Conservation (phyloP, 371 early-diverging fungal genomes). For the Sporodiniella umbellata region DNA sequence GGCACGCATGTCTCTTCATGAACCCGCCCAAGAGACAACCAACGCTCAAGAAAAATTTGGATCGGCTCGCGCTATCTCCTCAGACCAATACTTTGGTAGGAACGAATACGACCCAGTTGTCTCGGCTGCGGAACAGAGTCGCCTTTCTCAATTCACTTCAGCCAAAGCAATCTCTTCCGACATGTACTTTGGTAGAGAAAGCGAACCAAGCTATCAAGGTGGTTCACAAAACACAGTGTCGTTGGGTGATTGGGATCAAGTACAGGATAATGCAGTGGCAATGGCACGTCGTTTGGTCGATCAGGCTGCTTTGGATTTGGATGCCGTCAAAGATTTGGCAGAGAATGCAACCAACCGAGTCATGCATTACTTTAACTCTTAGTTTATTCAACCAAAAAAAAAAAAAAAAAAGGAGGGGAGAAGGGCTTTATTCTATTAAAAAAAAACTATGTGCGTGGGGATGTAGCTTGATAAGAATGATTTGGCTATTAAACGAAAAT, state of each 20-base stretch:
- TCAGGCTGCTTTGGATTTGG: slow-evolving; percentile 74
- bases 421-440: no score
- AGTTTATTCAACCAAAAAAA: slow-evolving; percentile 1
- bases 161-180: slow-evolving; percentile 75
- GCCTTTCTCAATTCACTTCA: slow-evolving; percentile 70
- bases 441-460: no score
- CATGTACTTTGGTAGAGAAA: slow-evolving; percentile 80
- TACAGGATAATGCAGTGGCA: slow-evolving; percentile 59
- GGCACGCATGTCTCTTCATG: slow-evolving; percentile 46
- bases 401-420: no score
- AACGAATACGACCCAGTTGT: slow-evolving; percentile 63
- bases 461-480: no score
- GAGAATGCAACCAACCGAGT: slow-evolving; percentile 54
- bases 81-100: slow-evolving; percentile 89
- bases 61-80: slow-evolving; percentile 77
- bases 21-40: slow-evolving; percentile 7
- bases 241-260: slow-evolving; percentile 44
- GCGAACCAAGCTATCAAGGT: slow-evolving; percentile 25
- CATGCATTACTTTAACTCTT: slow-evolving; percentile 21
- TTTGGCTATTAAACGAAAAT: no score
- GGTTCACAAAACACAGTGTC: slow-evolving; percentile 7
- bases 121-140: slow-evolving; percentile 59
- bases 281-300: slow-evolving; percentile 68
- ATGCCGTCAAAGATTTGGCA: slow-evolving; percentile 69
- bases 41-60: slow-evolving; percentile 59